Base-by-base conservation (phyloP, 805 yeast species). In the Candida manassasensis region DNA sequence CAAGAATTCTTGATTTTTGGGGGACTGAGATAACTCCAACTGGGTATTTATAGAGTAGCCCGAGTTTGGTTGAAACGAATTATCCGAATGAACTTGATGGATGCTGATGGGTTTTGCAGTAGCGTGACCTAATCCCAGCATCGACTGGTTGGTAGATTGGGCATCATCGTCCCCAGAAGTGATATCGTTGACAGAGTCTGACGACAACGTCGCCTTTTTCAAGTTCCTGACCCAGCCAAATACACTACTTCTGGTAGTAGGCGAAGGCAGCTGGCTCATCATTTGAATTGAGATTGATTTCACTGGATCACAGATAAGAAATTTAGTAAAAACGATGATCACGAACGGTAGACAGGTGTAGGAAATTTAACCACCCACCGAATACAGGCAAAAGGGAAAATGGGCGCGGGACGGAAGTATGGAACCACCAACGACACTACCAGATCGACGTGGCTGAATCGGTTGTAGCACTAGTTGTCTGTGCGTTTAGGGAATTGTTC, bases 141-240 rank as follows among this genome's bases (percentile, higher is more conserved):
- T 11, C 10, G 38, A 34, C 13, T 34, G 21, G 13, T 21, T 27
- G 18, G 18, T 21, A 12, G 31, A 24, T 10, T 21, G 13, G 9
- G 5, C 6, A 9, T 32, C 9, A 8, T 41, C 45, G 38, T 44
- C 39, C 27, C 40, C 46, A 21, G 49, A 51, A 21, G 49, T 37
- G 11, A 58, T 44, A 38, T 65, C 70, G 41, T 66, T 57, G 35
- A 64, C 52, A 35, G 65, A 57, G 19, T 67, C 73, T 40, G 52
- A 61, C 35, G 66, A 61, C 35, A 56, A 41, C 31, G 56, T 58
- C 33, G 61, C 57, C 30, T 61, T 52, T 45, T 67, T 67, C 42
- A 67, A 53, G 44, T 57, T 63, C 47, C 65, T 67, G 35, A 67
- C 71, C 73, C 73, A 67, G 10, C 71, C 73, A 41, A 67, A 57